These are phyloP conservation scores for Didymella sp. DNA, from an alignment of 2,329 filamentous ascomycete genomes.

Conservation along the genomic window DNA sequence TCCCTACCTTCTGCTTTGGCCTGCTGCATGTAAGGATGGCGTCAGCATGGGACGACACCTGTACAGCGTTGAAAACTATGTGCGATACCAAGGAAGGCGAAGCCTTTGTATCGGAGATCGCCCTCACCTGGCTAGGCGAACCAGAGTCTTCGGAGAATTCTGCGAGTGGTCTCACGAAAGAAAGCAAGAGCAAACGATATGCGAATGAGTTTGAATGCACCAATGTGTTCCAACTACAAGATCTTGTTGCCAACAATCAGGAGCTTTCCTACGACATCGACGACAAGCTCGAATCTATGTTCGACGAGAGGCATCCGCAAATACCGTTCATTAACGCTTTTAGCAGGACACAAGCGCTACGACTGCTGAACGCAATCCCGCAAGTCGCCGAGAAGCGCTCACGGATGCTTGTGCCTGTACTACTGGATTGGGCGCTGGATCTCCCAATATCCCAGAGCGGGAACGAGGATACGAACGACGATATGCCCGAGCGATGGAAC, in stretches of 20 bases:
- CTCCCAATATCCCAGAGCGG: slow-evolving; percentile 20
- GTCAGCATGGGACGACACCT: slow-evolving; percentile 86
- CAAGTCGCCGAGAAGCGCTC: slow-evolving; percentile 84
- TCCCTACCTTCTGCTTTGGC: slow-evolving; percentile 87
- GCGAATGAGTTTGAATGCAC: slow-evolving; percentile 85
- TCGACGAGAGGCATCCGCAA: slow-evolving; percentile 68
- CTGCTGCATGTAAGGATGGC: slow-evolving; percentile 85
- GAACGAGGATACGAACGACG: slow-evolving; percentile 23
- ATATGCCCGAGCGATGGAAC: slow-evolving; percentile 61
- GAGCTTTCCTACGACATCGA: slow-evolving; percentile 27
- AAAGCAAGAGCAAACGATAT: slow-evolving; percentile 36
- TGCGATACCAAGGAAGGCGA: slow-evolving; percentile 75
- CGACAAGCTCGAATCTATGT: slow-evolving; percentile 67
- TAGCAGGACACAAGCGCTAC: slow-evolving; percentile 78
- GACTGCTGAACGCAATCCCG: slow-evolving; percentile 76
- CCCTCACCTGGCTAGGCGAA: slow-evolving; percentile 74
- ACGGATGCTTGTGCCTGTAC: slow-evolving; percentile 81
- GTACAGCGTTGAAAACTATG: slow-evolving; percentile 76
- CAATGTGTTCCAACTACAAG: slow-evolving; percentile 66
- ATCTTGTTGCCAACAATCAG: slow-evolving; percentile 26
- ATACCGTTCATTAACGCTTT: slow-evolving; percentile 60
- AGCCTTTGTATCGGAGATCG: slow-evolving; percentile 71
- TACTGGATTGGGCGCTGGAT: slow-evolving; percentile 74
- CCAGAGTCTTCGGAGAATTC: slow-evolving; percentile 19
- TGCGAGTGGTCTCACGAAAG: slow-evolving; percentile 11